Base-by-base conservation (phyloP, 192 early-diverging fungal species). In the Thamnidium elegans region DNA sequence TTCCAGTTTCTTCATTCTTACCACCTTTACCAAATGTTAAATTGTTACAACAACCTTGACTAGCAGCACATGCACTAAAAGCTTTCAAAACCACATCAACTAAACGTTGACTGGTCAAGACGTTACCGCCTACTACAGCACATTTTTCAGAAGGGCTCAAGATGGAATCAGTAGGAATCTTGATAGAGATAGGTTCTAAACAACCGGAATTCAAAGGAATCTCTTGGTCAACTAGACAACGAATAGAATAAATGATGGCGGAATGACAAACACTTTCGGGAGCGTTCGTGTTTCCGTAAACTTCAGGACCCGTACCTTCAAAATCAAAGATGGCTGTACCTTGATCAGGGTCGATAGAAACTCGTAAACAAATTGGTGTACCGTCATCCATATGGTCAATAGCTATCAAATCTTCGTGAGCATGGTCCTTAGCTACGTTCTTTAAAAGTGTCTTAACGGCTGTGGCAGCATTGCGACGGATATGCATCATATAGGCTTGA, bases 101-200 rank as follows among this genome's bases (percentile, higher is more conserved):
- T 8, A 97, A 66, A 30, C 96, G 81, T 77, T 99, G 96, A 36
- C 89, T 91, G 0, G 95, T 97, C 73, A 96, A 72, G 1, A 99
- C 97, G 60, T 99, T 99, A 42, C 97, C 97, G 50, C 97, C 97
- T 13, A 99, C 97, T 0, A 99, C 97, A 0, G 97, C 97, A 4
- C 93, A 89, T 4, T 65, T 82, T 47, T 91, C 88, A 0, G 87
- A 86, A 0, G 97, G 97, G 23, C 77, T 76, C 19, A 99, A 77
- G 34, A 99, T 71, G 3, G 89, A 89, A n/a, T 79, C 76, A 8
- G 82, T 68, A 2, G 97, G 97, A 46, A 99, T 94, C 13, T 78
- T 68, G 44, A 99, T 85, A 15, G 55, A 70, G 36, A 99, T 86
- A 0, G 97, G 95, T 4, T 78, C 80, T n/a, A 99, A 76, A 46